Evolutionary conservation across 768 basidiomycete genomes (phyloP).

Genomic region (Hygrophorus pudorinus): DNA sequence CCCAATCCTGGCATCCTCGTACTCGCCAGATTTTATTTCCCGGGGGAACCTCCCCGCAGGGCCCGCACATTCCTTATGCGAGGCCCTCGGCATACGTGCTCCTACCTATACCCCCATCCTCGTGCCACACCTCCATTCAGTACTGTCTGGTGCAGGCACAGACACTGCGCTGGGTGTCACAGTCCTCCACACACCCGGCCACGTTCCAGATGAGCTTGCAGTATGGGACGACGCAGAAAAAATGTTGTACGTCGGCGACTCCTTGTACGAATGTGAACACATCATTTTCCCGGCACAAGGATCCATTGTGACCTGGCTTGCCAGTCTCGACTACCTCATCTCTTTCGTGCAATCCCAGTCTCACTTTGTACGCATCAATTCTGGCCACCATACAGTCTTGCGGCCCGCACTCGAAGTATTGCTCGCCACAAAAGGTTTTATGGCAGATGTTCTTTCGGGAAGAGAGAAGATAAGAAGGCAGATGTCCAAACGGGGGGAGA

Average conservation of each 20-base stretch:
- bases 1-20: conserved; percentile 36
- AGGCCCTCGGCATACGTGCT: conserved; percentile 25
- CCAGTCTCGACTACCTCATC: conserved; percentile 32
- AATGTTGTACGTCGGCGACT: conserved; percentile 51
- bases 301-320: conserved; percentile 41
- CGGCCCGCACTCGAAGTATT: conserved; percentile 39
- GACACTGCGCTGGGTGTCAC: conserved; percentile 24
- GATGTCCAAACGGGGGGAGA: conserved; percentile 24
- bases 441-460: conserved; percentile 36
- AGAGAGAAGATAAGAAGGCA: conserved; percentile 25
- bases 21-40: conserved; percentile 35
- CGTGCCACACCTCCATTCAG: conserved; percentile 29
- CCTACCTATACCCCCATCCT: conserved; percentile 38
- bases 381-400: conserved; percentile 37
- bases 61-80: conserved; percentile 35
- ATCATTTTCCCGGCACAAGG: conserved; percentile 49
- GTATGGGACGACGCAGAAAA: conserved; percentile 37
- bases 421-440: conserved; percentile 29
- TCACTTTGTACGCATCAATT: conserved; percentile 29
- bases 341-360: conserved; percentile 24
- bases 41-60: conserved; percentile 30
- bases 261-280: conserved; percentile 42
- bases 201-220: conserved; percentile 50
- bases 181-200: conserved; percentile 47
- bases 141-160: conserved; percentile 16